Evolutionary conservation across 805 yeast species (phyloP), one percentile per base, ranked within the genome.

Genomic region (Saccharomycopsis sp.): DNA sequence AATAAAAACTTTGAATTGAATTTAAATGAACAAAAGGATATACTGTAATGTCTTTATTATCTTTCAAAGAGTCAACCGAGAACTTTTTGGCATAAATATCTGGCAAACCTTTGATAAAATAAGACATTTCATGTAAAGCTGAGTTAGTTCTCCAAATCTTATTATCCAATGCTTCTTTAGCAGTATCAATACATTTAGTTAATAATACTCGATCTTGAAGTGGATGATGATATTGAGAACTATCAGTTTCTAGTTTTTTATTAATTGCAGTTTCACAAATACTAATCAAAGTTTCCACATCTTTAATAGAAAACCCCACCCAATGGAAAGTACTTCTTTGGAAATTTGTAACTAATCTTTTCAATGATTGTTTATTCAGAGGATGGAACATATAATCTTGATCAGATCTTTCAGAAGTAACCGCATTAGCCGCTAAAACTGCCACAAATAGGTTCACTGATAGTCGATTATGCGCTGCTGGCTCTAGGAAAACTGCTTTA

Each of bases 341-440:
- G 21, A 79, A 52, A 51, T 79, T 79, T 3, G 72, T 67, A 10
- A 79, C 68, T 47, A 79, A 62, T 36, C 78, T 56, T 44, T 78
- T 59, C 29, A 79, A 55, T 46, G 76, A 77, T 15, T 54, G 55
- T 31, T 73, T 60, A 49, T 77, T 78, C 1, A 69, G 55, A 0
- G 76, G 70, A 60, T 79, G 79, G 52, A 79, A 79, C 84, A 79
- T 76, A 55, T 76, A 79, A 54, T 79, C 87, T 19, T 67, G 63
- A 48, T 72, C 88, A 3, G 63, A 66, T 36, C 86, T 57, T 51
- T 79, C 85, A 0, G 86, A 78, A 4, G 85, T 73, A 2, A 79
- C 80, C 0, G 87, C 84, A 60, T 79, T 79, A 2, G 76, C 74
- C 1, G 85, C 83, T 34, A 79, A 59, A 1, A 79, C 83, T 0